Conservation (phyloP, 305 asterid species). For the Plantago rigida region DNA sequence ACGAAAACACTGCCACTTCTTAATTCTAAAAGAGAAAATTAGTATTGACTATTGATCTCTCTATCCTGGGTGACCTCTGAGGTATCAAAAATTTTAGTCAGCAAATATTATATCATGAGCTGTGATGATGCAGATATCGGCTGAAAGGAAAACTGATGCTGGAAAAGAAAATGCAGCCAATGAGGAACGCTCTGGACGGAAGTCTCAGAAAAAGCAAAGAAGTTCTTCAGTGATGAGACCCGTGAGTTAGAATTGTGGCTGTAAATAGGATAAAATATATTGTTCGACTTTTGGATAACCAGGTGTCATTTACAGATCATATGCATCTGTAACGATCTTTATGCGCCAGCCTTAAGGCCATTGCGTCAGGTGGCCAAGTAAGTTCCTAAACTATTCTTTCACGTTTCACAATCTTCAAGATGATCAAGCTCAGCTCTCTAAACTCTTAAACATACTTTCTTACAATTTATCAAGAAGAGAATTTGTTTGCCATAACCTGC, state of each 20-base stretch:
- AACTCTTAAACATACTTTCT: background rate
- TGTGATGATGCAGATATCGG: slow-evolving; percentile 54
- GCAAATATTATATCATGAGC: slow-evolving; percentile 20
- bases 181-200: slow-evolving; percentile 48
- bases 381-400: slow-evolving; percentile 30
- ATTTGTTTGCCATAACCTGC: slow-evolving; percentile 3
- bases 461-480: slow-evolving; percentile 7
- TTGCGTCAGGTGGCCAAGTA: slow-evolving; percentile 97
- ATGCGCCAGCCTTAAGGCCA: slow-evolving; percentile 85
- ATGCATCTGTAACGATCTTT: slow-evolving; percentile 91
- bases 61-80: too few species aligned
- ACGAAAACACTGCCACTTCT: background rate
- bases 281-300: slow-evolving; percentile 30
- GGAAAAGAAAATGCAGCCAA: slow-evolving; percentile 58
- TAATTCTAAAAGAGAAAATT: slow-evolving; percentile 1
- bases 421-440: slow-evolving; percentile 4
- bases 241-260: slow-evolving; percentile 42
- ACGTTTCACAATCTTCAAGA: slow-evolving; percentile 15
- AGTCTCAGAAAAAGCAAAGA: slow-evolving; percentile 52
- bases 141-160: slow-evolving; percentile 54
- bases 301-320: slow-evolving; percentile 53
- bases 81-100: background rate
- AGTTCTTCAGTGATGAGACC: slow-evolving; percentile 65
- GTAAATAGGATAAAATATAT: slow-evolving; percentile 16
- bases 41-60: too few species aligned